Evolutionary conservation across 2,329 filamentous ascomycete genomes (phyloP).

Genomic region (Xylaria sp.): DNA sequence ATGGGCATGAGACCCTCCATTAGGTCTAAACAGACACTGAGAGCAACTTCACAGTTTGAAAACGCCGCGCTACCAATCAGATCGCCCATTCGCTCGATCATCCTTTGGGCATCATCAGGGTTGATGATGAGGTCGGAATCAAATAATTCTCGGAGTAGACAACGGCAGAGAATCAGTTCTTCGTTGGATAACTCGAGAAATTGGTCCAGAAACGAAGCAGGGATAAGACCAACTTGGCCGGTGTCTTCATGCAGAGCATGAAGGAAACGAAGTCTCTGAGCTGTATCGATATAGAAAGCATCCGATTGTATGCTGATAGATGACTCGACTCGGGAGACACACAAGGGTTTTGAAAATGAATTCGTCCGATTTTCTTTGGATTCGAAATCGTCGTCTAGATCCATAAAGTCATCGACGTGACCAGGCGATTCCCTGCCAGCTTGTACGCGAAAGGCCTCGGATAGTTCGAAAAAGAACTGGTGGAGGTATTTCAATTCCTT

Average conservation of each 20-base stretch:
- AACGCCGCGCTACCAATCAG: conserved; percentile 62
- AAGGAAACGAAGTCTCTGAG: conserved; percentile 50
- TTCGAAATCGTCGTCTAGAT: conserved; percentile 64
- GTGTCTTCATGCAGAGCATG: conserved; percentile 46
- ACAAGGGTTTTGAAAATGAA: conserved; percentile 38
- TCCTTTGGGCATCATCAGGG: conserved; percentile 47
- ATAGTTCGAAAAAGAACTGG: conserved; percentile 47
- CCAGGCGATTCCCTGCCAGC: conserved; percentile 36
- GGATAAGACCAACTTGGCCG: conserved; percentile 52
- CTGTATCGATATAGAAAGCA: conserved; percentile 53
- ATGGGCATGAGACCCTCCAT: conserved; percentile 64
- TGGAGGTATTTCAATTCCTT: conserved; percentile 46
- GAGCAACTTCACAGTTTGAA: conserved; percentile 73
- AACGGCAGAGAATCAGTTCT: conserved; percentile 55
- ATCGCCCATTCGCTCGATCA: conserved; percentile 55
- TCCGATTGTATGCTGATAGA: conserved; percentile 45
- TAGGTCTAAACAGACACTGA: conserved; percentile 68
- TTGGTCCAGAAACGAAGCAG: conserved; percentile 52
- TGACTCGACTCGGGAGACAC: conserved; percentile 51
- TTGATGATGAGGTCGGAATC: conserved; percentile 55
- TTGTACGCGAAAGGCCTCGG: conserved; percentile 37
- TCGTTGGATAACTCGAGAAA: conserved; percentile 54
- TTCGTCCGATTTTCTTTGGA: conserved; percentile 58
- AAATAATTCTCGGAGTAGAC: conserved; percentile 56
- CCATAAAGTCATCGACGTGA: conserved; percentile 32